Conservation (phyloP, 139 green algal species). For the Chlamydomonas eustigma region DNA sequence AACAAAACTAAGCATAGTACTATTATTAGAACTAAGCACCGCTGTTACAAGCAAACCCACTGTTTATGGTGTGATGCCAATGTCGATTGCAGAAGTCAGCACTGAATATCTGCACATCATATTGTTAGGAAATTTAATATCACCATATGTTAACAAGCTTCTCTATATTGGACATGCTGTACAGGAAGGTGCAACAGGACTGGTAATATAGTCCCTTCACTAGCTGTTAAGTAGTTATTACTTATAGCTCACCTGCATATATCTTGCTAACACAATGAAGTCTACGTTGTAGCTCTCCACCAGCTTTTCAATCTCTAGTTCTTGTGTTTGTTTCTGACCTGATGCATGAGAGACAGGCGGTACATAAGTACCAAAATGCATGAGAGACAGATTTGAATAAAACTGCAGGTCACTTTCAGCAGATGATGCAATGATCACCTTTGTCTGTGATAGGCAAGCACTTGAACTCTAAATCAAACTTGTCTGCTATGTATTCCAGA, state of each 20-base stretch:
- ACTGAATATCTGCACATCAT: conserved; percentile 61
- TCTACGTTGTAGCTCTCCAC: conserved; percentile 55
- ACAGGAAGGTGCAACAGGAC: too few relatives aligned
- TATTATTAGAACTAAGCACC: too few relatives aligned
- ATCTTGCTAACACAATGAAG: conserved; percentile 36
- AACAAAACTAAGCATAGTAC: neutral
- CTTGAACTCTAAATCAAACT: conserved; percentile 63
- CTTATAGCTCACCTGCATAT: conserved; percentile 17
- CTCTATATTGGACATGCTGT: too few relatives aligned
- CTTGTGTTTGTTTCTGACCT: conserved; percentile 43
- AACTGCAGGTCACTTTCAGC: too few relatives aligned
- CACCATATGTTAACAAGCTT: too few relatives aligned
- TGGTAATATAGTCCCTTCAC: too few relatives aligned
- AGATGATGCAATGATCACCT: neutral
- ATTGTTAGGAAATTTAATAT: neutral
- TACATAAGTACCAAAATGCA: neutral
- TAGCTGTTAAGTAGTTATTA: too few relatives aligned
- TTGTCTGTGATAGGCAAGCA: conserved; percentile 33
- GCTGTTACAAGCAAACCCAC: too few relatives aligned
- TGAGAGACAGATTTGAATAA: neutral
- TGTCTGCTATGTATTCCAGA: conserved; percentile 43
- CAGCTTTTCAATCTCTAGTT: conserved; percentile 50
- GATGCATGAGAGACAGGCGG: neutral
- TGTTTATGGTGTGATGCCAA: conserved; percentile 77
- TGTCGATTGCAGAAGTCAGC: conserved; percentile 57